A percentile compares a stretch with the other conserved stretches of the same genome.
Evolutionary conservation across 768 basidiomycete genomes (phyloP).

Genomic region (Asterophora parasitica): DNA sequence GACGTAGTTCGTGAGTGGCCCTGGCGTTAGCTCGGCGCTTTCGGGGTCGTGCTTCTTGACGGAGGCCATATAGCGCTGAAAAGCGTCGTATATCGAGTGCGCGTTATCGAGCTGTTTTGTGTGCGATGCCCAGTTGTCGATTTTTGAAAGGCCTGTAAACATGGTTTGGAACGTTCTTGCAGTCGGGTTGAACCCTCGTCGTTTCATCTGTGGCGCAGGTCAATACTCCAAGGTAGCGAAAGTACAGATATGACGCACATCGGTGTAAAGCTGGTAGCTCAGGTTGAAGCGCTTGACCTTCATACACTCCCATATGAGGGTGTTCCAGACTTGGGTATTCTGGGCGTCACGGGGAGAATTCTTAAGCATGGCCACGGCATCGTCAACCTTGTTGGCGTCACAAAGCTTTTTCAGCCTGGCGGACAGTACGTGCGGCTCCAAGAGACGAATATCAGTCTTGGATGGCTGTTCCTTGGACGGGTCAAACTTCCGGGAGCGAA

Average conservation of each 20-base stretch:
- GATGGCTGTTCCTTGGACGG: slow-evolving; percentile 21
- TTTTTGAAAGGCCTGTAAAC: slow-evolving; percentile 56
- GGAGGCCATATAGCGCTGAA: slow-evolving; percentile 43
- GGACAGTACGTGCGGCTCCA: slow-evolving; percentile 63
- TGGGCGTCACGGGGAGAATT: slow-evolving; percentile 68
- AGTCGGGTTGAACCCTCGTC: slow-evolving; percentile 70
- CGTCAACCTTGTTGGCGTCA: slow-evolving; percentile 49
- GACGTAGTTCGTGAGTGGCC: slow-evolving; percentile 59
- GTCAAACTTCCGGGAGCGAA: slow-evolving; percentile 39
- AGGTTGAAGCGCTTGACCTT: slow-evolving; percentile 52
- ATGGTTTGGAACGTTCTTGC: slow-evolving; percentile 65
- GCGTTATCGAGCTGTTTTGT: slow-evolving; percentile 60
- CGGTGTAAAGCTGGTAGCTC: slow-evolving; percentile 60
- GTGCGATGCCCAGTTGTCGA: slow-evolving; percentile 56
- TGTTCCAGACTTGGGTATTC: slow-evolving; percentile 77
- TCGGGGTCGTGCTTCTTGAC: slow-evolving; percentile 43
- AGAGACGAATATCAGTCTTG: slow-evolving; percentile 33
- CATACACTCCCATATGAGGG: slow-evolving; percentile 63
- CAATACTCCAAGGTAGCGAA: slow-evolving; percentile 6
- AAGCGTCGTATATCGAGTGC: slow-evolving; percentile 56
- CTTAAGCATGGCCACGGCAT: slow-evolving; percentile 63
- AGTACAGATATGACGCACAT: slow-evolving; percentile 41
- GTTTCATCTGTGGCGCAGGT: slow-evolving; percentile 62
- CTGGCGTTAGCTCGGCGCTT: slow-evolving; percentile 42
- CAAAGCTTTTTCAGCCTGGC: slow-evolving; percentile 54